Conservation (phyloP, 2,329 filamentous ascomycete genomes). For the Sporothrix brasiliensis region DNA sequence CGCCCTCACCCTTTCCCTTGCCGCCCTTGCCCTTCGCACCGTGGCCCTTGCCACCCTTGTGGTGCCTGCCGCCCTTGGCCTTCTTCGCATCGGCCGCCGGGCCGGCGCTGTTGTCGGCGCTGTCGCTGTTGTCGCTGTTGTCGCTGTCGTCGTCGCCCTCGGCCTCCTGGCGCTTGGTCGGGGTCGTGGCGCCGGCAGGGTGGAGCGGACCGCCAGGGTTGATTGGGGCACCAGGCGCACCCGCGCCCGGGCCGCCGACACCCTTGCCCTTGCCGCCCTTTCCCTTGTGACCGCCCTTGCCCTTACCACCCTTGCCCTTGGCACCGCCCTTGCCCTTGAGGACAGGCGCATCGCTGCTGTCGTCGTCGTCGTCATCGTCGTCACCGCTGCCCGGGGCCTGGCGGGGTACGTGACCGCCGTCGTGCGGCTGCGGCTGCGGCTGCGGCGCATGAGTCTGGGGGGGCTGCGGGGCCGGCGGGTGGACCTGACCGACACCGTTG, state of each 20-base stretch:
- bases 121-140: too few relatives aligned
- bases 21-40: neutral
- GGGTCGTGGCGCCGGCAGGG: too few relatives aligned
- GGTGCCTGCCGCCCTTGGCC: neutral
- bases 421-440: neutral
- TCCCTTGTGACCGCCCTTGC: neutral
- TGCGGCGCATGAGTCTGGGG: neutral
- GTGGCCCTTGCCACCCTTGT: neutral
- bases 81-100: neutral
- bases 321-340: neutral
- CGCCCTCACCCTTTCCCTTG: conserved; percentile 6
- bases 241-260: too few relatives aligned
- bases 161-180: neutral
- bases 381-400: neutral
- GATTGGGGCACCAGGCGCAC: neutral
- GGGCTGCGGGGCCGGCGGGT: neutral
- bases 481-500: neutral
- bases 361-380: neutral
- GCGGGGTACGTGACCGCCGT: neutral
- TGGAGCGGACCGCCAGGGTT: too few relatives aligned
- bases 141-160: neutral
- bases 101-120: too few relatives aligned
- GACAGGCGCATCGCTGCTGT: neutral
- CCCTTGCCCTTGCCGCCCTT: neutral
- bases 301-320: conserved; percentile 5